Evolutionary conservation across 2,329 filamentous ascomycete genomes (phyloP).

Genomic region (Nemania serpens): DNA sequence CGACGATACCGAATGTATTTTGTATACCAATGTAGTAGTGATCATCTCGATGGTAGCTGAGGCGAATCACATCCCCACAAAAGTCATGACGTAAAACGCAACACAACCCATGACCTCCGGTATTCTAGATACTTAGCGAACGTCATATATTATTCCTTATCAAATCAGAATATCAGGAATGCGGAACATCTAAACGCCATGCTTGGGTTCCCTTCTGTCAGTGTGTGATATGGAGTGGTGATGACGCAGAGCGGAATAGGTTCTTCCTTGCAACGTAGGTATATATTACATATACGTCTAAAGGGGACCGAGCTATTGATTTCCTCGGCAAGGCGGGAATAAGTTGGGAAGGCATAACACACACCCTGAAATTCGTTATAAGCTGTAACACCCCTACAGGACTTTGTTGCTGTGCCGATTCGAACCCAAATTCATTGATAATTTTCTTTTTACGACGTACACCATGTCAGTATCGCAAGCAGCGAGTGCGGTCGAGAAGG

Average conservation of each 20-base stretch:
- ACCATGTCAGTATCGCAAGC: slow-evolving; percentile 66
- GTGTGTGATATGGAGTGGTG: neutral
- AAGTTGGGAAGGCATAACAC: no score
- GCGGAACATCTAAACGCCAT: no score
- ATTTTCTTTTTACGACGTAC: no score
- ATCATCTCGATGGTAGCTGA: neutral
- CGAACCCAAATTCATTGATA: no score
- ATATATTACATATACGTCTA: no score
- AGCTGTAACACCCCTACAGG: neutral
- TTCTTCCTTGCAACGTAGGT: neutral
- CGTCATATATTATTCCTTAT: neutral
- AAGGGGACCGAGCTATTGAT: no score
- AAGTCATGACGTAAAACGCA: slow-evolving; percentile 1
- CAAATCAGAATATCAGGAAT: neutral
- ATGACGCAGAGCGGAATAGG: neutral
- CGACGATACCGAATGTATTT: no score
- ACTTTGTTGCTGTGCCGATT: no score
- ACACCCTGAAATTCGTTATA: neutral
- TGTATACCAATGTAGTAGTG: no score
- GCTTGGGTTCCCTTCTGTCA: no score
- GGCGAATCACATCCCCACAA: neutral
- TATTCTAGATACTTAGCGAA: neutral
- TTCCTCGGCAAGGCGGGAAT: no score
- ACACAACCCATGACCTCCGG: neutral
- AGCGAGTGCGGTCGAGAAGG: slow-evolving; percentile 69